phyloP scores from a whole-genome alignment of 169 alveolate genomes.

The Plasmodium falciparum region DNA sequence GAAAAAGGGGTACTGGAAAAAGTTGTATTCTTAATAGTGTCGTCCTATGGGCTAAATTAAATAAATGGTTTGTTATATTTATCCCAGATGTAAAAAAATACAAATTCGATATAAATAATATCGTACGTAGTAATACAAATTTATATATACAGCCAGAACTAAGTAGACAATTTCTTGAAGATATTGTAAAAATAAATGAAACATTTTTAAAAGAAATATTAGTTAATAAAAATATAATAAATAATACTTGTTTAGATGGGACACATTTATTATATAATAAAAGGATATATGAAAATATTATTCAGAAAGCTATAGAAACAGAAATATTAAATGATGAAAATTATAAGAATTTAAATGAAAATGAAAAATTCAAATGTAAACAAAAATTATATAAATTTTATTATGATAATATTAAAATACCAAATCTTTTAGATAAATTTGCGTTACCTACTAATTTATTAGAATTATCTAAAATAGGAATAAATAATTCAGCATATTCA shows the following conservation, averaged over 20 bases:
- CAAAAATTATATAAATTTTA: conserved; percentile 63
- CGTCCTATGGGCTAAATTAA: conserved; percentile 84
- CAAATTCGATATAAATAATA: conserved; percentile 82
- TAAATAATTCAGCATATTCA: conserved; percentile 82
- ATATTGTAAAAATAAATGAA: conserved; percentile 78
- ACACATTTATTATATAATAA: conserved; percentile 80
- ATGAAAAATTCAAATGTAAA: conserved; percentile 22
- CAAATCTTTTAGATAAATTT: conserved; percentile 80
- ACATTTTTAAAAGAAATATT: conserved; percentile 66
- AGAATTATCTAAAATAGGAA: conserved; percentile 83
- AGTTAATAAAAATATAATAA: conserved; percentile 60
- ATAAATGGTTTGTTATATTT: conserved; percentile 85
- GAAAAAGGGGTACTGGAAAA: conserved; percentile 88
- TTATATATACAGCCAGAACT: conserved; percentile 87
- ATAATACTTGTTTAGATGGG: conserved; percentile 85
- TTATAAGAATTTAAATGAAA: conserved; percentile 76
- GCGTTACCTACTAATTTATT: conserved; percentile 79
- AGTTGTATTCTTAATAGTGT: conserved; percentile 84
- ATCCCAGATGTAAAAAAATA: conserved; percentile 83
- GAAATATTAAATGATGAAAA: conserved; percentile 80
- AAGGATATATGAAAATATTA: conserved; percentile 82
- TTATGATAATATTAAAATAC: conserved; percentile 25
- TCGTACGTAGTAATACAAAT: conserved; percentile 85
- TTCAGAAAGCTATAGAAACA: conserved; percentile 79
- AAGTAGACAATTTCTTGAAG: conserved; percentile 83